Evolutionary conservation across 169 alveolate species (phyloP), one percentile per base, ranked within the genome.

Genomic region (Plasmodium gallinaceum): DNA sequence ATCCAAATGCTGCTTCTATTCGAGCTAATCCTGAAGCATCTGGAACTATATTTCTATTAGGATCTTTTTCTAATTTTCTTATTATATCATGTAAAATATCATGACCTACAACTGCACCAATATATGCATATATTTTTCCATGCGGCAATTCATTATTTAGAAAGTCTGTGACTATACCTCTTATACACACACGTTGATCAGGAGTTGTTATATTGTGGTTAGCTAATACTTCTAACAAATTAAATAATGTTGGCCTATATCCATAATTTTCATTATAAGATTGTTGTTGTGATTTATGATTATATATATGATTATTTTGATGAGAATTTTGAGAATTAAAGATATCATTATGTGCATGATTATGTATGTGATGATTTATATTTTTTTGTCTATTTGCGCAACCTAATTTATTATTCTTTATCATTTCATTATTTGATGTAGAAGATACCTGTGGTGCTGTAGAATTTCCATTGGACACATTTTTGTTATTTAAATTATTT

Each of bases 61-160:
- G 96, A 72, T 95, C 96, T 24, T 95, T 88, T 73, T 95, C 97
- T 66, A 95, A 93, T 78, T 94, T 93, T 51, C 93, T 92, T 16
- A 95, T 94, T 16, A 94, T 95, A 37, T 95, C 93, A 61, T 95
- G 97, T 62, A 95, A 90, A 45, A 93, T 93, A 88, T 95, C 97
- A 75, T 95, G 97, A 2, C 97, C 97, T 0, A 95, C 96, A 0
- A 95, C 94, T 6, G 97, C 96, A 72, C 97, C 97, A 42, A 95
- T 95, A 92, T 94, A 95, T 48, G 97, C 93, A 88, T 95, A 95
- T 46, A 96, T 95, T 69, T 96, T 96, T 32, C 97, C 93, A 73
- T 96, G 97, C 45, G 95, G 96, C 12, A 96, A 92, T 76, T 96
- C 96, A 78, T 96, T 96, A 87, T 94, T 93, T 61, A 96, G 90